Percentiles rank a stretch among this genome's conserved stretches.
These are phyloP conservation scores for Alternaria sp. DNA, from an alignment of 2,329 filamentous ascomycete genomes.

Conservation along the genomic window DNA sequence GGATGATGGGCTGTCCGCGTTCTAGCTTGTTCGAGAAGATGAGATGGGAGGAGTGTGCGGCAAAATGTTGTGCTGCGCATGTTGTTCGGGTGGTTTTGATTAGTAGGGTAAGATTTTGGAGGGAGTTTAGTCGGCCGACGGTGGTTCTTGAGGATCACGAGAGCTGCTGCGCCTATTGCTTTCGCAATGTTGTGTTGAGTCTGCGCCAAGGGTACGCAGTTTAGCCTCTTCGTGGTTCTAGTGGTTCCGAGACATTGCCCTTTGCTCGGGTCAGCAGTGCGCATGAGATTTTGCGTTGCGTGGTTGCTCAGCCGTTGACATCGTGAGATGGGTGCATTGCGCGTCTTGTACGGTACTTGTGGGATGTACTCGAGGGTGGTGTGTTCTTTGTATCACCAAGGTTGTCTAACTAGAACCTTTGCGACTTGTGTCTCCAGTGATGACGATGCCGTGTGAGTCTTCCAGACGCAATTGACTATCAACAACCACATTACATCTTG, in stretches of 20 bases:
- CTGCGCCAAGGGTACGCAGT: neutral
- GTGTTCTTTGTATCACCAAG: neutral
- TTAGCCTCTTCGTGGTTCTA: neutral
- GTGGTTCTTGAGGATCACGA: neutral
- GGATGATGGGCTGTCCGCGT: neutral
- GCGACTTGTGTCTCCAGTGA: neutral
- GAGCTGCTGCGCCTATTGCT: neutral
- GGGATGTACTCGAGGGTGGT: neutral
- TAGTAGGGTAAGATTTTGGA: neutral
- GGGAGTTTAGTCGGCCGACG: neutral
- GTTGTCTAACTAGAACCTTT: neutral
- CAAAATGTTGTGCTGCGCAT: neutral
- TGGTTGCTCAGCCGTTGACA: neutral
- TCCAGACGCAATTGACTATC: neutral
- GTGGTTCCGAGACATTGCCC: neutral
- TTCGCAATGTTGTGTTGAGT: neutral
- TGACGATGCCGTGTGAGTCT: neutral
- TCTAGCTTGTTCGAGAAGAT: neutral
- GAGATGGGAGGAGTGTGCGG: neutral
- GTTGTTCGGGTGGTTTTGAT: neutral
- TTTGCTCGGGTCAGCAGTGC: neutral
- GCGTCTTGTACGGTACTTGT: neutral
- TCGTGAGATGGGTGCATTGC: neutral
- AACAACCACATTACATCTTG: neutral
- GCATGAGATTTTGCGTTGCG: neutral